Base-by-base conservation (phyloP, 2,329 filamentous ascomycete species). In the Aspergillus fumigatiaffinis region DNA sequence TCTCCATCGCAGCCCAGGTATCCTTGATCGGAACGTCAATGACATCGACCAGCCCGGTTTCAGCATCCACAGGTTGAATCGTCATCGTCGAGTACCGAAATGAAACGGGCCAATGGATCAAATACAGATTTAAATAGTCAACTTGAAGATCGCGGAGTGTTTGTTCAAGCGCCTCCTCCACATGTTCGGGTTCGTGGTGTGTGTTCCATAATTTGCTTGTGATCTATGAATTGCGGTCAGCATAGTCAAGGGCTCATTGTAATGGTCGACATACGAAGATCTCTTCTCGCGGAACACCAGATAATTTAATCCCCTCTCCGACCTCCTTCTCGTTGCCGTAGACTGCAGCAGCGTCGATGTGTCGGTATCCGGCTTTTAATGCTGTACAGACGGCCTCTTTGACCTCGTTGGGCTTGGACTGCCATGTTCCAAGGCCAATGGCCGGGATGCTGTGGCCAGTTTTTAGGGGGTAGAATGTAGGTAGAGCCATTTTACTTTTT, bases 81-180 rank as follows among this genome's bases (percentile, higher is more conserved):
- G 64, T 59, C 26, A 60, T 56, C 26, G 55, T 50, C 25, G 62
- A 60, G 38, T 66, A 54, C 41, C 59, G 48, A 23, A 66, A 62
- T 5, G 65, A 61, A 4, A 74, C 66, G 0, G 76, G 77, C 62
- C 73, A 78, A 67, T 79, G 77, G 23, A 80, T 75, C 62, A 80
- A 67, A 68, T 88, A 90, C 41, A 88, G 80, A 71, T 90, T 86
- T 6, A 90, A 81, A 63, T 89, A 87, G 56, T 86, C 83, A 14
- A 87, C 75, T 3, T 80, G 80, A 2, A 89, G 82, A 64, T 84
- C 86, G 64, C 77, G 69, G 21, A 90, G 81, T 0, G 84, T 84
- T 48, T 75, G 66, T 9, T 96, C 32, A 88, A 96, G 65, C 84
- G 88, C 54, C 88, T 96, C 71, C 78, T 96, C 61, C 81, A 85